Evolutionary conservation across 2,329 filamentous ascomycete genomes (phyloP).

Genomic region (Aspergillus novoparasiticus): DNA sequence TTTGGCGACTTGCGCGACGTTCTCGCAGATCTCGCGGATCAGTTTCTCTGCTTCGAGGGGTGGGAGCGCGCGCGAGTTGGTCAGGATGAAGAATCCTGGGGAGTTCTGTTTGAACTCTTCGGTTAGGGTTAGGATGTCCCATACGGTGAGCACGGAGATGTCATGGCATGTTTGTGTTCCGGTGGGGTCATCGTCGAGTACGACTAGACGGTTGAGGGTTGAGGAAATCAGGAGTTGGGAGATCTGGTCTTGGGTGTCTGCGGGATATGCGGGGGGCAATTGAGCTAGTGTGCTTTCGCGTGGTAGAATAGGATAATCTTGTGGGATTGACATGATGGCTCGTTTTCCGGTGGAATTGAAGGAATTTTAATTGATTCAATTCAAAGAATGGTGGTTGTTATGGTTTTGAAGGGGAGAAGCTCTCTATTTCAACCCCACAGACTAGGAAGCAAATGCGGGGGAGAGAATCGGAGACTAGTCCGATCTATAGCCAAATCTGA

Average conservation of each 20-base stretch:
- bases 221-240: conserved; percentile 29
- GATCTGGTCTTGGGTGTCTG: conserved; percentile 35
- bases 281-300: conserved; percentile 29
- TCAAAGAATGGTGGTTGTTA: background rate
- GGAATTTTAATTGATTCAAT: background rate
- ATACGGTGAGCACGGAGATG: conserved; percentile 58
- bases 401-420: background rate
- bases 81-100: conserved; percentile 62
- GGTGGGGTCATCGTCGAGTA: conserved; percentile 59
- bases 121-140: conserved; percentile 50
- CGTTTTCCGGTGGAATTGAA: background rate
- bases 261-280: conserved; percentile 33
- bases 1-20: conserved; percentile 50
- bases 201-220: conserved; percentile 34
- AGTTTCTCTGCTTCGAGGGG: conserved; percentile 51
- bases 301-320: conserved; percentile 28
- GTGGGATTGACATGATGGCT: conserved; percentile 22
- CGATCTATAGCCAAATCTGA: conserved; percentile 8
- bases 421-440: background rate
- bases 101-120: conserved; percentile 48
- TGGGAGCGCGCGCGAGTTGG: conserved; percentile 60
- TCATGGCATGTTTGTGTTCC: conserved; percentile 65
- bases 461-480: conserved; percentile 23
- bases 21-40: conserved; percentile 55
- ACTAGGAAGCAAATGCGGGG: conserved; percentile 14